A percentile compares a stretch with the other conserved stretches of the same genome.
phyloP scores from a whole-genome alignment of 139 green algal species.

The Bryopsis sp. region DNA sequence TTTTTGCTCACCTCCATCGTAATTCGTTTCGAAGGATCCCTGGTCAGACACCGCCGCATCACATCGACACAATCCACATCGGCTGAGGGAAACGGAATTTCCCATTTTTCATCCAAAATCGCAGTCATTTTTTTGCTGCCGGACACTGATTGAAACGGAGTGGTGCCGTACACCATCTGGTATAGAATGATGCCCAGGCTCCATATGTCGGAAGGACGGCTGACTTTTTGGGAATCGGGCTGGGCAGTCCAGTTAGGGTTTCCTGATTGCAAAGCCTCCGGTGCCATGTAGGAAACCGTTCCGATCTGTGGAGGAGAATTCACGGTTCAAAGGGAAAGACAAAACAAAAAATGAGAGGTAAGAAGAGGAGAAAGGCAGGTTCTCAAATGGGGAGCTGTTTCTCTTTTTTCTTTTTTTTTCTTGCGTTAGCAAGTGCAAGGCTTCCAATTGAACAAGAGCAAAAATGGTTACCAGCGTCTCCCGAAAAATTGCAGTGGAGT shows the following conservation, averaged over 20 bases:
- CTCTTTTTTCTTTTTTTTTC: neutral
- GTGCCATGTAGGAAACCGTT: constrained; percentile 98
- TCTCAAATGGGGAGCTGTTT: neutral
- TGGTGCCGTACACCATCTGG: constrained; percentile 88
- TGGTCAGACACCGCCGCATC: neutral
- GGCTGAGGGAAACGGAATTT: neutral
- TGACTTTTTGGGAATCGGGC: constrained; percentile 65
- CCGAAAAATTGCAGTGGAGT: constrained; percentile 88
- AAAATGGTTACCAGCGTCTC: constrained; percentile 43
- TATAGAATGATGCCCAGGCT: constrained; percentile 95
- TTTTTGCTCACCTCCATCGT: too few relatives aligned
- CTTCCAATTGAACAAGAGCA: neutral
- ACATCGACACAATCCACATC: neutral
- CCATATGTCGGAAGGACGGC: constrained; percentile 88
- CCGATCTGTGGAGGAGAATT: constrained; percentile 56
- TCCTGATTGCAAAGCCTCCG: too few relatives aligned
- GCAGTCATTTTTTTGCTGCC: constrained; percentile 41
- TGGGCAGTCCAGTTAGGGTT: too few relatives aligned
- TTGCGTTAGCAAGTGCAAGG: neutral
- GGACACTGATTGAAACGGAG: constrained; percentile 46
- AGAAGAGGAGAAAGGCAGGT: neutral
- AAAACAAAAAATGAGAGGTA: neutral
- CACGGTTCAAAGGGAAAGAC: neutral
- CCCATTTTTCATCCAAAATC: constrained; percentile 26
- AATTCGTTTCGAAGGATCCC: too few relatives aligned